Evolutionary conservation across 768 basidiomycete species (phyloP).

Genomic region (Auriscalpium vulgare): DNA sequence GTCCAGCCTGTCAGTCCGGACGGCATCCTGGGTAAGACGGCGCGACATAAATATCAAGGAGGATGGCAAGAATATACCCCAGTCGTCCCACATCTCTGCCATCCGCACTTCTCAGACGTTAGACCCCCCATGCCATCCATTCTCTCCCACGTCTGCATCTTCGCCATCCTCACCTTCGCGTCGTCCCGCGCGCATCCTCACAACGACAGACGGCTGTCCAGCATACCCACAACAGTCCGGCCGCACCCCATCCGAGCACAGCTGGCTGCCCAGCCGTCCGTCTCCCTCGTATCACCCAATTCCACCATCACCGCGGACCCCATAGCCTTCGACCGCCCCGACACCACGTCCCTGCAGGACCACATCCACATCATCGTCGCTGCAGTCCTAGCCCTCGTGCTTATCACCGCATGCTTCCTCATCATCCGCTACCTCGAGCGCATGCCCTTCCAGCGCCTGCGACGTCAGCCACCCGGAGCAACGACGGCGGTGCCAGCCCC

Average conservation of each 20-base stretch:
- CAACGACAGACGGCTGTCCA: not conserved
- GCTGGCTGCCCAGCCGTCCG: not conserved
- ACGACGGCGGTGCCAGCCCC: not conserved
- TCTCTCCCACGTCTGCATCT: not conserved
- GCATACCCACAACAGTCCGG: no score
- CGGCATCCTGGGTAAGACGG: no score
- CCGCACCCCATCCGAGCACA: not conserved
- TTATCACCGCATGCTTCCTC: slow-evolving; percentile 3
- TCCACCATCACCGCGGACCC: slow-evolving; percentile 4
- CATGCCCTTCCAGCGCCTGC: not conserved
- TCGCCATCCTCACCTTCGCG: not conserved
- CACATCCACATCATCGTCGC: slow-evolving; percentile 10
- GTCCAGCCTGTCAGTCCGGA: no score
- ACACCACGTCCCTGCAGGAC: not conserved
- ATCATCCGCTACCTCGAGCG: slow-evolving; percentile 8
- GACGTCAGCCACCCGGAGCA: not conserved
- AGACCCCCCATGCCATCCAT: no score
- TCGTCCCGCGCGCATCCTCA: not conserved
- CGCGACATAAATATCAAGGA: no score
- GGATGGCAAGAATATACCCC: no score
- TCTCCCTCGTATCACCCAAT: not conserved
- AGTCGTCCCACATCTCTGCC: no score
- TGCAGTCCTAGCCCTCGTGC: slow-evolving; percentile 3
- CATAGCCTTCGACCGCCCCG: not conserved
- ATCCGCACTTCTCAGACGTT: no score